Evolutionary conservation across 2,329 filamentous ascomycete genomes (phyloP), one percentile per base, ranked within the genome.

Genomic region (Aureobasidium namibiae): DNA sequence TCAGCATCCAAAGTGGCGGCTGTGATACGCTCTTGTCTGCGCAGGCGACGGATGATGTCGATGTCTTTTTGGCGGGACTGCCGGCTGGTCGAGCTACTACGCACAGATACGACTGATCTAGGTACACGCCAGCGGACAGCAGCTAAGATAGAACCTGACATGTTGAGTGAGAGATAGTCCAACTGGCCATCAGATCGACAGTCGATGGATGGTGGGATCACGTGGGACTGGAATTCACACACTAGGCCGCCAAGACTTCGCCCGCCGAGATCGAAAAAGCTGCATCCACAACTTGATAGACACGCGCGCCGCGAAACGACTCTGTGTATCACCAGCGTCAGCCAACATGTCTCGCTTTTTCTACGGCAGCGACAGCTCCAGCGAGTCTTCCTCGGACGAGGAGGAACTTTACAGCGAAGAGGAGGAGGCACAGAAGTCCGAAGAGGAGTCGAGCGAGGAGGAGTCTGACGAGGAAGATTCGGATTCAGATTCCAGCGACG

Each of bases 271-370:
- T n/a, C n/a, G 21, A 42, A 46, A 42, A 46, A 48, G 31, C 41
- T 48, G 11, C 23, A 39, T 50, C 45, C 34, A 56, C 38, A 38
- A 45, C 42, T 34, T 24, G 23, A 26, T 16, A 38, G 16, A n/a
- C n/a, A 33, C 59, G 49, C 49, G 41, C 29, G 24, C 42, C 41
- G 34, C 49, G 46, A 56, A n/a, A 21, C 34, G 45, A 53, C 52
- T 56, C 52, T 56, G 52, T 45, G 52, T 34, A 44, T 34, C 26
- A 21, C 21, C 57, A 58, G 42, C 46, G 48, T 39, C 50, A 56
- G 36, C 44, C 78, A 88, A 72, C 63, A 94, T 92, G 89, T 97
- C 94, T 83, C 89, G 91, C 80, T 99, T 97, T 79, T 97, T 97
- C 83, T 89, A 90, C 76, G 89, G 89, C 75, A 89, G 87, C 80